Conservation (phyloP, 2,329 filamentous ascomycete genomes). For the Colletotrichum limetticola region DNA sequence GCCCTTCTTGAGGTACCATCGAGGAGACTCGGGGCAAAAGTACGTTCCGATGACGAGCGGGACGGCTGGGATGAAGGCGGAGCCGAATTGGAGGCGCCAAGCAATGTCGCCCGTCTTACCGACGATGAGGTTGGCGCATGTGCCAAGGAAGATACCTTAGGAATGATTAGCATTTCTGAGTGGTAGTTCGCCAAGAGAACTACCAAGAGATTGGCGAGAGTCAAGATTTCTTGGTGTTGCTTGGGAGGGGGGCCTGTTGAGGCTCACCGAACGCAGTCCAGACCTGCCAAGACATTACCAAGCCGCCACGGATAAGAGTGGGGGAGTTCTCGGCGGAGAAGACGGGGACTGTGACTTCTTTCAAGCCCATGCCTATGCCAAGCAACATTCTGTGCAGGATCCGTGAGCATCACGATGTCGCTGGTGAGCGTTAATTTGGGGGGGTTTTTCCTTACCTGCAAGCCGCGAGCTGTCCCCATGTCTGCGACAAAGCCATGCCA, state of each 20-base stretch:
- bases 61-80: constrained; percentile 73
- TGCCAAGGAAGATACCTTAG: constrained; percentile 72
- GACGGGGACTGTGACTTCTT: constrained; percentile 60
- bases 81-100: constrained; percentile 73
- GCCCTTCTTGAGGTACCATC: constrained; percentile 74
- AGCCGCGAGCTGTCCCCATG: constrained; percentile 67
- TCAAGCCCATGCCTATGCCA: constrained; percentile 70
- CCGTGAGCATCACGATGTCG: neutral
- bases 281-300: constrained; percentile 67
- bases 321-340: constrained; percentile 65
- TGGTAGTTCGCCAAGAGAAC: neutral
- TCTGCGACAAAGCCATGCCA: constrained; percentile 68
- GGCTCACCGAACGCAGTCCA: constrained; percentile 60
- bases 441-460: constrained; percentile 53
- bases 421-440: neutral
- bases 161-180: constrained; percentile 22
- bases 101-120: constrained; percentile 67
- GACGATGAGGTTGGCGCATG: constrained; percentile 72
- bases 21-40: constrained; percentile 72
- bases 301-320: constrained; percentile 61
- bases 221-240: neutral
- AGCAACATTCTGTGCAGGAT: constrained; percentile 52
- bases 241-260: neutral
- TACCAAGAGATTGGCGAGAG: neutral
- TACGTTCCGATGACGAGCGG: constrained; percentile 67